These are phyloP conservation scores for Ophiostoma ips DNA, from an alignment of 2,329 filamentous ascomycete genomes.

Conservation along the genomic window DNA sequence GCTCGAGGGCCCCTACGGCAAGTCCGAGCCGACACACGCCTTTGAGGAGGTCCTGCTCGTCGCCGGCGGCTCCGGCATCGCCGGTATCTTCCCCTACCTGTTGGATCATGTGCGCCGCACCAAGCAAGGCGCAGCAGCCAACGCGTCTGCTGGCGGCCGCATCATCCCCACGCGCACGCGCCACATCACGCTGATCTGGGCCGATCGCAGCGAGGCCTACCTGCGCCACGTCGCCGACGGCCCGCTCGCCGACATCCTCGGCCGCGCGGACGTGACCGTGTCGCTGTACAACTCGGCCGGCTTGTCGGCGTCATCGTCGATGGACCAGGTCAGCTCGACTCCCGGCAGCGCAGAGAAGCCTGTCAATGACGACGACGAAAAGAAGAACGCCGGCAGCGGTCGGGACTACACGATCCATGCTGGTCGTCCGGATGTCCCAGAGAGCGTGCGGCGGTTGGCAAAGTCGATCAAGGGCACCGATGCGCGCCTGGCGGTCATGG, in stretches of 20 bases:
- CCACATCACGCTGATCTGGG: conserved; percentile 11
- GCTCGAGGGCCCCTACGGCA: conserved; percentile 15
- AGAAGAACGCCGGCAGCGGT: background rate
- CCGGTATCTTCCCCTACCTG: conserved; percentile 13
- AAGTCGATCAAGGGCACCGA: conserved; percentile 1
- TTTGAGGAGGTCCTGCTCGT: conserved; percentile 13
- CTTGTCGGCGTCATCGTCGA: background rate
- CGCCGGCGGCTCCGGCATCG: conserved; percentile 14
- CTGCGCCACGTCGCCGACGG: conserved; percentile 5
- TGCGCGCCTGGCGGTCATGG: conserved; percentile 10
- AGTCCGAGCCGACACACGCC: conserved; percentile 8
- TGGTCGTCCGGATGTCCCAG: conserved; percentile 11
- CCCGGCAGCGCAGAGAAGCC: background rate
- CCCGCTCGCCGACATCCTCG: conserved; percentile 1
- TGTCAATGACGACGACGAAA: too few species aligned
- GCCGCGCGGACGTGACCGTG: conserved; percentile 6
- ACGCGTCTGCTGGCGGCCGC: background rate
- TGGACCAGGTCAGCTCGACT: background rate
- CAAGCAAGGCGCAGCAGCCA: background rate
- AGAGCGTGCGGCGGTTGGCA: conserved; percentile 1
- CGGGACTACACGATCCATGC: background rate
- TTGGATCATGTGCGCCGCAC: conserved; percentile 10
- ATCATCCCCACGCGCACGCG: conserved; percentile 11
- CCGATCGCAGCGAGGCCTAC: conserved; percentile 10
- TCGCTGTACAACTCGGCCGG: conserved; percentile 4